phyloP scores from a whole-genome alignment of 176 grass and related monocot genomes.

The Phyllostachys edulis region DNA sequence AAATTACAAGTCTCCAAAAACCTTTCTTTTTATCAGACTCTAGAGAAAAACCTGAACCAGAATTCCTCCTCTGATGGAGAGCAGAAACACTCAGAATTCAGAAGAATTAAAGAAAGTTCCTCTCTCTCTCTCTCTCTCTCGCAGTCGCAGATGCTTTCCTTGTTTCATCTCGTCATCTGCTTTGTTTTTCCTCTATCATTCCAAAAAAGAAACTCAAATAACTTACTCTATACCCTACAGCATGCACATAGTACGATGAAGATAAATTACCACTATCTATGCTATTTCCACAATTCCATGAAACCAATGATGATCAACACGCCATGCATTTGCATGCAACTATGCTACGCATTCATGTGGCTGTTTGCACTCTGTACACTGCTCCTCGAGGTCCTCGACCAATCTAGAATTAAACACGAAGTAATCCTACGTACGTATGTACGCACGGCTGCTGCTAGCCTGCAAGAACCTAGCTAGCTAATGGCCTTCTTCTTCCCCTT shows the following conservation, averaged over 20 bases:
- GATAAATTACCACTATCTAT: background rate
- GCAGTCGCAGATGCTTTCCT: background rate
- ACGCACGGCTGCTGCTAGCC: background rate
- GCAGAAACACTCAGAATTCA: background rate
- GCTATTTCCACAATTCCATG: background rate
- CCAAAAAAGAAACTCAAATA: background rate
- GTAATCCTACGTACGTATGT: background rate
- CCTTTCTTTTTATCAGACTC: background rate
- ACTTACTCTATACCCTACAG: background rate
- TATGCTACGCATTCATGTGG: constrained; percentile 17
- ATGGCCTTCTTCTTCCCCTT: constrained; percentile 39
- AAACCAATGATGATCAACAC: constrained; percentile 20
- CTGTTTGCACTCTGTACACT: constrained; percentile 37
- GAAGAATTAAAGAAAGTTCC: background rate
- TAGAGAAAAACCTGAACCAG: background rate
- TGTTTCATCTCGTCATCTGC: background rate
- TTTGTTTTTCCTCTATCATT: background rate
- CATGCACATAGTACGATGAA: background rate
- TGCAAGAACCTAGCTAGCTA: background rate
- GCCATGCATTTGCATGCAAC: constrained; percentile 15
- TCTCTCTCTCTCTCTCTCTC: background rate
- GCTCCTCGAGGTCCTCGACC: background rate
- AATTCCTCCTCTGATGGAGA: background rate
- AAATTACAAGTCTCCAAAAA: background rate
- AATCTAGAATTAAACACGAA: background rate